Conservation (phyloP, 139 green algal genomes). For the Coelastrella sp. region DNA sequence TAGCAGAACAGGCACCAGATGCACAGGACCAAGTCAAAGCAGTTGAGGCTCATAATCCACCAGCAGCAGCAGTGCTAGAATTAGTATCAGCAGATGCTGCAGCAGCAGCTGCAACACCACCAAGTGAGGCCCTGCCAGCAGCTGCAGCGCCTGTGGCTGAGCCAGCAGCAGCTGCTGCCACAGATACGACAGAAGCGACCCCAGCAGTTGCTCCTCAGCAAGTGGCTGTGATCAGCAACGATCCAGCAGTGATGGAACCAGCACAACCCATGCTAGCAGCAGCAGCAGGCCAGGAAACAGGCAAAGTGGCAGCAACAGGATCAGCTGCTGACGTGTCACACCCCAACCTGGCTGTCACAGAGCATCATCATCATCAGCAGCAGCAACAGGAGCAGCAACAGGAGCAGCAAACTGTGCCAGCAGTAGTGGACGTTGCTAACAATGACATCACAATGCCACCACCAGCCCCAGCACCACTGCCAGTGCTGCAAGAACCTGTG, state of each 20-base stretch:
- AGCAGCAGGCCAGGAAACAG: neutral
- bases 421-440: too few relatives aligned
- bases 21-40: neutral
- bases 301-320: neutral
- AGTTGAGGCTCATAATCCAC: neutral
- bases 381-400: neutral
- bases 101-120: neutral
- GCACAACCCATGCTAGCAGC: neutral
- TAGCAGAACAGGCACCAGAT: neutral
- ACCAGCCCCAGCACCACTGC: neutral
- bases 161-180: neutral
- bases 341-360: too few relatives aligned
- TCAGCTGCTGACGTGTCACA: neutral
- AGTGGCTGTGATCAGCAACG: neutral
- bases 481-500: too few relatives aligned
- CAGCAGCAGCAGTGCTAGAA: neutral
- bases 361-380: neutral
- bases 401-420: too few relatives aligned
- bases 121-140: neutral
- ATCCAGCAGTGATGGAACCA: neutral
- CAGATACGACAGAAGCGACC: neutral
- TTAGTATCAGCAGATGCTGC: neutral
- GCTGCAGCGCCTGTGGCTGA: neutral
- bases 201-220: neutral
- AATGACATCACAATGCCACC: neutral